Evolutionary conservation across 306 rosid species (phyloP), one percentile per base, ranked within the genome.

Genomic region (Cicer cuneatum): DNA sequence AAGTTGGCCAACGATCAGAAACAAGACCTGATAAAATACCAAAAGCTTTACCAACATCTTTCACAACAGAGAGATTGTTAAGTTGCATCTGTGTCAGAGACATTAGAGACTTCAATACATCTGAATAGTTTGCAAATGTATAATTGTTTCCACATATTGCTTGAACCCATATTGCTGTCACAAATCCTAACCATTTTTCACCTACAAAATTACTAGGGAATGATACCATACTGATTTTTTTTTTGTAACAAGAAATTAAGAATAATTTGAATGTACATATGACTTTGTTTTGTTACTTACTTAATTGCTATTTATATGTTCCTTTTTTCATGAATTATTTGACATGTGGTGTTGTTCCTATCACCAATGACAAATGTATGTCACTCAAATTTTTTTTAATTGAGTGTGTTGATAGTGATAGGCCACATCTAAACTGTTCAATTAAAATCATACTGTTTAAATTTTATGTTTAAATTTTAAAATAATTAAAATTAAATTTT

Each of bases 21-120:
- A 87, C 87, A 42, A 86, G 54, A 63, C 87, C 87, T 3, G 87
- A 78, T 10, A 86, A 61, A 47, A 83, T 24, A 51, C 90, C 87
- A 39, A 86, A 86, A 24, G 84, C 87, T 69, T 86, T 86, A 10
- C 90, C 87, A 16, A 78, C 78, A 65, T 86, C 90, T 72, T 83
- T 86, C 10, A 84, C 87, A 37, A 83, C 85, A 2, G 90, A 83
- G 11, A 86, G 81, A 64, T 83, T 78, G 68, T 86, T 86, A 11
- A 86, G 90, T 57, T 86, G 67, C 49, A 72, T 59, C 60, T 86
- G 90, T 13, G 75, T 60, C 4, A 86, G 73, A 35, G 59, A 39
- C 90, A 86, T 86, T 14, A 86, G 69, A 8, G 19, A 42, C 74
- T 86, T 86, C 9, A 83, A 72, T 3, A 74, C 80, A 40, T 41